These are phyloP conservation scores for Aspergillus chevalieri DNA, from an alignment of 2,329 filamentous ascomycete genomes.

Conservation along the genomic window DNA sequence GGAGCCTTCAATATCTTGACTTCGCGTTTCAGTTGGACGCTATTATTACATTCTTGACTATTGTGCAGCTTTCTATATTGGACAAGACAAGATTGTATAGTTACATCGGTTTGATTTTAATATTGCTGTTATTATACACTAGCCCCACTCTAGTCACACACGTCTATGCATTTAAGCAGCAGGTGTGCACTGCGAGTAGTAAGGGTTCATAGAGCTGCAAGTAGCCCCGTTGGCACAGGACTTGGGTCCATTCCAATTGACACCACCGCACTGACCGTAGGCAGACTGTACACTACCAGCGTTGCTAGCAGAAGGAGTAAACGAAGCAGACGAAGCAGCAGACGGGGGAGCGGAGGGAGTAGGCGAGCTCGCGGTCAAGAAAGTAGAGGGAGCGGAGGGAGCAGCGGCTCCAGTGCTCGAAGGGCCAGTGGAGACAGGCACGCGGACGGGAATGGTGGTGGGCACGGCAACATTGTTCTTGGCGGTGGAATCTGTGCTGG, in stretches of 20 bases:
- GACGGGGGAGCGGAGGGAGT: neutral
- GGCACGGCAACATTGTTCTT: neutral
- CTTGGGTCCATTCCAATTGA: slow-evolving; percentile 36
- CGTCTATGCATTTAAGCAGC: slow-evolving; percentile 5
- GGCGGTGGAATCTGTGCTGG: neutral
- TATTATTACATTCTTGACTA: too few relatives aligned
- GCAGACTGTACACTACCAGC: slow-evolving; percentile 1
- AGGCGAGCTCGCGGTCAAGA: neutral
- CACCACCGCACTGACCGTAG: slow-evolving; percentile 44
- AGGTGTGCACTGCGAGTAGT: slow-evolving; percentile 42
- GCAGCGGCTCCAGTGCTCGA: neutral
- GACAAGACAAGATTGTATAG: too few relatives aligned
- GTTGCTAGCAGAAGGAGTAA: slow-evolving; percentile 3
- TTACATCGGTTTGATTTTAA: too few relatives aligned
- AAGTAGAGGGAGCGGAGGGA: neutral
- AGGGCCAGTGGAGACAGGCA: neutral
- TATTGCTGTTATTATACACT: too few relatives aligned
- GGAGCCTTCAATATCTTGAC: too few relatives aligned
- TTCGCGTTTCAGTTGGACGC: too few relatives aligned
- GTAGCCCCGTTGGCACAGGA: slow-evolving; percentile 33
- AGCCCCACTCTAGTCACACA: too few relatives aligned
- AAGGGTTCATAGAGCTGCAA: slow-evolving; percentile 39
- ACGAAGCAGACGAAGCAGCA: neutral
- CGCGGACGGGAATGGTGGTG: neutral
- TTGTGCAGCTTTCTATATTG: too few relatives aligned